Conservation (phyloP, 2,329 filamentous ascomycete species). For the Venturia aucupariae region DNA sequence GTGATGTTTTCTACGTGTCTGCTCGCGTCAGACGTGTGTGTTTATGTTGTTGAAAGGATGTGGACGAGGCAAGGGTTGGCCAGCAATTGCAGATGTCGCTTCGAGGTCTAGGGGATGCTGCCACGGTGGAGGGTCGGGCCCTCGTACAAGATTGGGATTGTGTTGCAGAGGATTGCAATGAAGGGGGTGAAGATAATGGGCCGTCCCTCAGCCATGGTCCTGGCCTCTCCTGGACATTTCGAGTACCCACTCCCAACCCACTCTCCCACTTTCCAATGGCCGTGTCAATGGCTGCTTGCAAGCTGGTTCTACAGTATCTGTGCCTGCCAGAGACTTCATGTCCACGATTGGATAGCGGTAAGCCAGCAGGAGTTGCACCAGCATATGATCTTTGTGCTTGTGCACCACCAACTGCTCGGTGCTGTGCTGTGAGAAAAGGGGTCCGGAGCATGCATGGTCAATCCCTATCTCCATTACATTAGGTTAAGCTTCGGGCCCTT, state of each 20-base stretch:
- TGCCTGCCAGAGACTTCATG: too few species aligned
- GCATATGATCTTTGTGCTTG: background rate
- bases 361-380: background rate
- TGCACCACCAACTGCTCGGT: background rate
- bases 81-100: slow-evolving; percentile 1
- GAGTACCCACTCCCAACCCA: background rate
- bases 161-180: background rate
- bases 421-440: background rate
- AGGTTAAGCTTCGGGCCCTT: too few species aligned
- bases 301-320: too few species aligned
- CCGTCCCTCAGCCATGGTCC: background rate
- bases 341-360: too few species aligned
- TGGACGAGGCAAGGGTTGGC: slow-evolving; percentile 1
- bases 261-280: too few species aligned
- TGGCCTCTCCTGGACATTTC: background rate
- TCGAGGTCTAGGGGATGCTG: background rate
- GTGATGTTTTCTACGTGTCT: background rate
- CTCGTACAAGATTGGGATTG: background rate
- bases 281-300: too few species aligned
- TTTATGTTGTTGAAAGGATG: background rate
- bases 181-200: background rate
- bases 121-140: background rate
- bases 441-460: too few species aligned
- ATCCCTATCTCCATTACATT: background rate
- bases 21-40: background rate